Base-by-base conservation (phyloP, 164 flowering plant genomes). In the Akebia trifoliata region DNA sequence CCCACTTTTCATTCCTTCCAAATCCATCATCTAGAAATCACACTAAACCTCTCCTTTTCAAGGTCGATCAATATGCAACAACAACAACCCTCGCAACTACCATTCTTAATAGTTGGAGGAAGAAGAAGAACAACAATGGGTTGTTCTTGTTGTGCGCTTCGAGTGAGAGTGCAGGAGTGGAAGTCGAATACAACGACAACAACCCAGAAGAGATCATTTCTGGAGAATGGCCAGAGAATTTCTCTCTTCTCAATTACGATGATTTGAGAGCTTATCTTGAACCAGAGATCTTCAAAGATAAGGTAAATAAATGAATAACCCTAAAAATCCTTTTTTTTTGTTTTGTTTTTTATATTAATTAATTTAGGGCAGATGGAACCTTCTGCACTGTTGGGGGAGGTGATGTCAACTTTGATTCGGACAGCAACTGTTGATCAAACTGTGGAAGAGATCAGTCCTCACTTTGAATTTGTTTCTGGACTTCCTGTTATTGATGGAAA, bases 161-260 rank as follows among this genome's bases (percentile, higher is more conserved):
- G 0, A 53, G 38, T 1, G 66, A 70, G 15, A 43, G 54, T 0
- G 54, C 43, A 12, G 37, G 26, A 4, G 26, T 8, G 48, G 48
- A 24, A 50, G 21, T 50, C 17, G 36, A 30, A 31, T 65, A 43
- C 10, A 30, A 6, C 17, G 66, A 65, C 8, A 58, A 57, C 31
- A 53, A 25, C 29, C 63, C 60, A 17, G 69, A 70, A 42, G 67
- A 64, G 32, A 70, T 70, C 39, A 52, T 70, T 18, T 61, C 74
- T 12, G 70, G 74, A 39, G 74, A 70, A 53, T 70, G 74, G 74
- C 70, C 74, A 2, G 70, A 70, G 35, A 70, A 70, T 44, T 70
- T 65, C 69, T 61, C 74, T 14, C 67, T 70, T 39, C 74, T 70
- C 50, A 65, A 55, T 57, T 70, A 70, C 54, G 74, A 70, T 2